These are phyloP conservation scores for Crithidia thermophila DNA, from an alignment of 208 protist species.

Conservation along the genomic window DNA sequence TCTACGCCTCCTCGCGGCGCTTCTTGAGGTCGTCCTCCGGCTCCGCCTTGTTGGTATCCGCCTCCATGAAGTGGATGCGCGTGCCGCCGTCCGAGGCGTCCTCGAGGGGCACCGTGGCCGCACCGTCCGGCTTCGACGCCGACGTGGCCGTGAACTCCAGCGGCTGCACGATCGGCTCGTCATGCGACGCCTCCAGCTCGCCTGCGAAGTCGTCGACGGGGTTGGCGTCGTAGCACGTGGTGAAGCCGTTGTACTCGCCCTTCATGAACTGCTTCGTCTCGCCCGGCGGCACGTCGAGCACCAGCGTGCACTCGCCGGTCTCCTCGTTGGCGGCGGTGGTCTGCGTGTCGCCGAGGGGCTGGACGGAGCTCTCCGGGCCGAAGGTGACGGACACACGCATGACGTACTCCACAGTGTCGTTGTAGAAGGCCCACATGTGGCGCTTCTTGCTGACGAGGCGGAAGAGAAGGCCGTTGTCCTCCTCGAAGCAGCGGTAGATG, in stretches of 20 bases:
- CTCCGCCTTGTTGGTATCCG: slow-evolving; percentile 4
- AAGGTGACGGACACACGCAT: slow-evolving; percentile 70
- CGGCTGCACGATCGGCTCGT: slow-evolving; percentile 1
- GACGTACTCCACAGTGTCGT: slow-evolving; percentile 64
- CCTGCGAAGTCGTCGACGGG: slow-evolving; percentile 17
- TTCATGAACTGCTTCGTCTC: slow-evolving; percentile 71
- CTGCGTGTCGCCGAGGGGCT: slow-evolving; percentile 44
- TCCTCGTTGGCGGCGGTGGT: slow-evolving; percentile 37
- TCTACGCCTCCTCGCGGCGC: not conserved
- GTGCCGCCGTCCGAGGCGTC: not conserved
- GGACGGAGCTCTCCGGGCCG: slow-evolving; percentile 59
- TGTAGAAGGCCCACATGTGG: slow-evolving; percentile 82
- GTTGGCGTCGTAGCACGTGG: slow-evolving; percentile 48
- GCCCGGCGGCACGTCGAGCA: slow-evolving; percentile 49
- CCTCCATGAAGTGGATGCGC: slow-evolving; percentile 12
- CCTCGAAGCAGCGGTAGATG: slow-evolving; percentile 73
- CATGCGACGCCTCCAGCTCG: slow-evolving; percentile 2
- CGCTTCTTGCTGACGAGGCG: slow-evolving; percentile 60
- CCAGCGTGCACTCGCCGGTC: slow-evolving; percentile 51
- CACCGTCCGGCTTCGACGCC: not conserved
- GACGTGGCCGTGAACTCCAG: not conserved
- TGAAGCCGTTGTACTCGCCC: slow-evolving; percentile 79
- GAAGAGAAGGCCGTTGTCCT: slow-evolving; percentile 75
- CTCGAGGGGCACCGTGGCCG: not conserved
- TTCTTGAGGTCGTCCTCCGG: slow-evolving; percentile 14